Conservation (phyloP, 1,139 yeast species). For the Magnusiomyces suaveolens region DNA sequence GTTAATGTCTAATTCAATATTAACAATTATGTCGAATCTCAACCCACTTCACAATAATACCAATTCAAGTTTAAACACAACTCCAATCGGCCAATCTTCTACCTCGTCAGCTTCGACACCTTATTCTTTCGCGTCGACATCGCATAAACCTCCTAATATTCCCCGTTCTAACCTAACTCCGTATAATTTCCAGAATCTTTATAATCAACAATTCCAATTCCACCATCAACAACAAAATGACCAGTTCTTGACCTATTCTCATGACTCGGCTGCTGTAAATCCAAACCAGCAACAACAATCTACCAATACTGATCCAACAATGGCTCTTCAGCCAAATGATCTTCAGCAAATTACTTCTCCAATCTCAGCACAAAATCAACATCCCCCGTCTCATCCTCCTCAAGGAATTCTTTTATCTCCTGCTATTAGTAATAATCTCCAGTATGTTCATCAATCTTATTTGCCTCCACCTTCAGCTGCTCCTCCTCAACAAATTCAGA, state of each 20-base stretch:
- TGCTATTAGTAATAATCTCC: neutral
- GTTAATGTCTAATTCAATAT: neutral
- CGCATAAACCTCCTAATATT: neutral
- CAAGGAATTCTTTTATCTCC: neutral
- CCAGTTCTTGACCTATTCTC: conserved; percentile 1
- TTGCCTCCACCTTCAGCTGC: neutral
- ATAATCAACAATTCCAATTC: neutral
- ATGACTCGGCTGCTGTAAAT: neutral
- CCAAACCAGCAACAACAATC: neutral
- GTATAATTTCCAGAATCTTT: neutral
- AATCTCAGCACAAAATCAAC: neutral
- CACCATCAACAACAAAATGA: neutral
- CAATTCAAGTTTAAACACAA: neutral
- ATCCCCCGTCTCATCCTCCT: neutral
- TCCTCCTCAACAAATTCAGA: neutral
- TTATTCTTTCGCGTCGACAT: neutral
- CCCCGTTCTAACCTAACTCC: neutral
- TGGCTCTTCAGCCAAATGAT: neutral
- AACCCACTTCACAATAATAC: neutral
- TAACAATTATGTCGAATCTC: neutral
- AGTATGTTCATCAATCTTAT: neutral
- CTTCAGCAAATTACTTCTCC: neutral
- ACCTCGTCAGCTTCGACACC: neutral
- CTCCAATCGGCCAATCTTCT: neutral
- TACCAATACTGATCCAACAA: neutral